Percentiles rank a stretch among this genome's conserved stretches.
These are phyloP conservation scores for Lithohypha guttulata DNA, from an alignment of 2,329 filamentous ascomycete genomes.

Conservation along the genomic window DNA sequence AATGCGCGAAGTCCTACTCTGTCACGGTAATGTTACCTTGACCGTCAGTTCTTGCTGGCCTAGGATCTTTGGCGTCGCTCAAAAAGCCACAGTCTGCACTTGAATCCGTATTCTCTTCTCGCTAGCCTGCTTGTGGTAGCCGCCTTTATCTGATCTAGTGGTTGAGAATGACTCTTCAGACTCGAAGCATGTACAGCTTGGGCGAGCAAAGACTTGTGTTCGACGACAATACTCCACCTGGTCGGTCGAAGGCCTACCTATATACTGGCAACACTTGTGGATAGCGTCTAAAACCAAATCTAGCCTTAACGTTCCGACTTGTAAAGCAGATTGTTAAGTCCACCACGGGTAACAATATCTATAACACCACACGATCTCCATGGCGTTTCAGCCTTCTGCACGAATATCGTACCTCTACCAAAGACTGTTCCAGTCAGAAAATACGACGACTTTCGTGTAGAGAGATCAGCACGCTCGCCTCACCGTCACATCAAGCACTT, in stretches of 20 bases:
- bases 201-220: too few relatives aligned
- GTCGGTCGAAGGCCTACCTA: constrained; percentile 1
- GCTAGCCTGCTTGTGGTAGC: not conserved
- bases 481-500: too few relatives aligned
- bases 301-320: constrained; percentile 1
- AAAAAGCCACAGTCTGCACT: not conserved
- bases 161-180: constrained; percentile 1
- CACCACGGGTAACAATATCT: constrained; percentile 1
- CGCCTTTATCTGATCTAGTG: not conserved
- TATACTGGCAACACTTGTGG: not conserved
- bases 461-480: too few relatives aligned
- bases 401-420: too few relatives aligned
- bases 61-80: not conserved
- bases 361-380: constrained; percentile 5
- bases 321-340: not conserved
- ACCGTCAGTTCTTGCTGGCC: not conserved
- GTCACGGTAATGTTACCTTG: not conserved
- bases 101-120: too few relatives aligned
- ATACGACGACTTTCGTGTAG: too few relatives aligned
- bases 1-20: not conserved
- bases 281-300: not conserved
- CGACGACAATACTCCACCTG: too few relatives aligned
- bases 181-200: too few relatives aligned
- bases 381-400: constrained; percentile 11
- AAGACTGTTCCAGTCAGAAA: too few relatives aligned